Evolutionary conservation across 371 early-diverging fungal genomes (phyloP), one percentile per base, ranked within the genome.

Genomic region (Rhizopus delemar): DNA sequence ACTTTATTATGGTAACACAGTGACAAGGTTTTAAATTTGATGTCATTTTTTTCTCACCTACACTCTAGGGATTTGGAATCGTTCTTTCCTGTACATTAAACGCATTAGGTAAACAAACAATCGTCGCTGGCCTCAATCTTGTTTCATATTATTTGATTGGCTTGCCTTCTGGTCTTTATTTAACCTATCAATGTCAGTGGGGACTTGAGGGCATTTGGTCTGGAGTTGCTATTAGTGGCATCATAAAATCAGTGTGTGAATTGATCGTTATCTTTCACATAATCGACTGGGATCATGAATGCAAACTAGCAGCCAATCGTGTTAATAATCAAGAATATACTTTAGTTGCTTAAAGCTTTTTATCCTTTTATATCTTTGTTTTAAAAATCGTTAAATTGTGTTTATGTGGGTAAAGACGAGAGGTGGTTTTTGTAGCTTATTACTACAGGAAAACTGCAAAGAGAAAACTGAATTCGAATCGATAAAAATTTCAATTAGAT

Each of bases 1-100:
- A 92, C 43, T 73, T 91, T 65, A 86, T 79, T 5, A 41, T 66
- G 41, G 72, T 75, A 66, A 22, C 58, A 49, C 5, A 5, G 11
- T 13, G 13, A 13, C 43, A 1, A 0, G 12, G 43, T 13, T 43
- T 43, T 8, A 13, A n/a, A 13, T 15, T 15, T 34, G 12, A 8
- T 9, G n/a, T 49, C 13, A 39, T 33, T 29, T 15, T 33, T 48
- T 12, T 43, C 13, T 43, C n/a, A 13, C n/a, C 4, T 8, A 43
- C 4, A 43, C 1, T 48, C 0, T 49, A 75, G 76, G 78, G 74
- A 7, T 51, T 65, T 11, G 69, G 75, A n/a, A 62, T 64, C 33
- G 55, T 75, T 2, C 45, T 75, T 5, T 78, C 75, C 0, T 67
- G 63, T 5, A 65, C 68, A 4, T 53, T 78, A 9, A 78, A 73